Base-by-base conservation (phyloP, 805 yeast genomes). In the Sugiyamaella valdiviana region DNA sequence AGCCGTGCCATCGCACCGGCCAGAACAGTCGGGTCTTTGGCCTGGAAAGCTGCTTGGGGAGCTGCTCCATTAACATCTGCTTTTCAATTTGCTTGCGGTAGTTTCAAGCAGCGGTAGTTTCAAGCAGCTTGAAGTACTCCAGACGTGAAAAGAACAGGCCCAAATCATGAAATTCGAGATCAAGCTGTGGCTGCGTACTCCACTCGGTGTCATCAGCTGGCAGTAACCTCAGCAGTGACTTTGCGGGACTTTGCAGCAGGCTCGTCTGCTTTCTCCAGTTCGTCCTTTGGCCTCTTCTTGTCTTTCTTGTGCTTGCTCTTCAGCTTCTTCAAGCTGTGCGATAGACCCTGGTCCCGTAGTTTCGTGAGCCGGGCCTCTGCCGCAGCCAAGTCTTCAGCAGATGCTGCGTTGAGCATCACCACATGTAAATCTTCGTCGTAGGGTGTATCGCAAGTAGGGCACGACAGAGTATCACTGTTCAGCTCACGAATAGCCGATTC, bases 341-440 rank as follows among this genome's bases (percentile, higher is more conserved):
- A 6, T 12, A 59, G 47, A 1, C 57, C 57, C 24, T 43, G 22
- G 9, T 36, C 38, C 3, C 23, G 16, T 36, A 61, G 41, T 21
- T 15, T 20, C 6, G 40, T 46, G 44, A 60, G 43, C 6, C 64
- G 44, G 7, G 26, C 44, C 40, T 60, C 51, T 36, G 54, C 29
- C 12, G 37, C 21, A 15, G 45, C 32, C 9, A 42, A 32, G 23
- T 59, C 61, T 3, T 46, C 46, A 1, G 42, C 47, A 16, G 45
- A 39, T n/a, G 45, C 37, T 16, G 59, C 53, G 39, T 59, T 60
- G 39, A 60, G 51, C 1, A 49, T 42, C 23, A 53, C 53, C 17
- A 53, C 24, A 57, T 53, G 63, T 50, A 23, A 20, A 3, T 6
- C 21, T 22, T 10, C 12, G 26, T 50, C 41, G 24, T 48, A 52